A percentile compares a stretch with the other conserved stretches of the same genome.
Evolutionary conservation across 345 rosid genomes (phyloP).

Genomic region (Limnanthes douglasii): DNA sequence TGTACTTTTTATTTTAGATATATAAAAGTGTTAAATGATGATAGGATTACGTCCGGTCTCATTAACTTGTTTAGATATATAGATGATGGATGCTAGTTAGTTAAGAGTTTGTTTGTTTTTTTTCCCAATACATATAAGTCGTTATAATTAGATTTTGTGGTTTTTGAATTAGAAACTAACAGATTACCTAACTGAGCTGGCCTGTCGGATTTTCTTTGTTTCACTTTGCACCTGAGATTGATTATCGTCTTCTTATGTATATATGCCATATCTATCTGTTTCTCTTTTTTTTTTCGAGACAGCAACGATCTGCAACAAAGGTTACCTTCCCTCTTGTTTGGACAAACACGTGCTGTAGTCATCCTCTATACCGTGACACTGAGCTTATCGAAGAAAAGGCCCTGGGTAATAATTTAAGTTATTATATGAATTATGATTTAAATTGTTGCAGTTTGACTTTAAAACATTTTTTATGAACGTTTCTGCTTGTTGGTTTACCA

Average conservation of each 20-base stretch:
- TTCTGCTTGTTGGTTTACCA: too few species aligned
- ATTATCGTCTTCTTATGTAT: slow-evolving; percentile 1
- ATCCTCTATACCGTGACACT: slow-evolving; percentile 84
- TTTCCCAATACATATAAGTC: too few species aligned
- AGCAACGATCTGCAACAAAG: slow-evolving; percentile 96
- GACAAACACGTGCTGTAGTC: slow-evolving; percentile 99
- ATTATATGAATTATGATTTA: too few species aligned
- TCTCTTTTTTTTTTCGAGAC: slow-evolving; percentile 8
- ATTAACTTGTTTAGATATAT: too few species aligned
- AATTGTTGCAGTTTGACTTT: too few species aligned
- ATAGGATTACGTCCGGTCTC: too few species aligned
- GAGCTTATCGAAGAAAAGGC: slow-evolving; percentile 67
- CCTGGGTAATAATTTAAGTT: slow-evolving; percentile 51
- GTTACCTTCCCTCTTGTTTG: slow-evolving; percentile 98
- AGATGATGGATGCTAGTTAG: too few species aligned
- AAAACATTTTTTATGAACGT: too few species aligned
- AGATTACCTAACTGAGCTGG: not conserved
- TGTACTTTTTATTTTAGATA: too few species aligned
- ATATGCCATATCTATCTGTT: too few species aligned
- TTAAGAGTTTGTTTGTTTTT: too few species aligned
- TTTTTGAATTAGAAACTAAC: not conserved
- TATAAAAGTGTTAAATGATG: too few species aligned
- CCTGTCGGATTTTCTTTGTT: not conserved
- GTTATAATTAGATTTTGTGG: not conserved
- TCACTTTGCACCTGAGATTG: not conserved